Evolutionary conservation across 768 basidiomycete genomes (phyloP).

Genomic region (Hypholoma fasciculare): DNA sequence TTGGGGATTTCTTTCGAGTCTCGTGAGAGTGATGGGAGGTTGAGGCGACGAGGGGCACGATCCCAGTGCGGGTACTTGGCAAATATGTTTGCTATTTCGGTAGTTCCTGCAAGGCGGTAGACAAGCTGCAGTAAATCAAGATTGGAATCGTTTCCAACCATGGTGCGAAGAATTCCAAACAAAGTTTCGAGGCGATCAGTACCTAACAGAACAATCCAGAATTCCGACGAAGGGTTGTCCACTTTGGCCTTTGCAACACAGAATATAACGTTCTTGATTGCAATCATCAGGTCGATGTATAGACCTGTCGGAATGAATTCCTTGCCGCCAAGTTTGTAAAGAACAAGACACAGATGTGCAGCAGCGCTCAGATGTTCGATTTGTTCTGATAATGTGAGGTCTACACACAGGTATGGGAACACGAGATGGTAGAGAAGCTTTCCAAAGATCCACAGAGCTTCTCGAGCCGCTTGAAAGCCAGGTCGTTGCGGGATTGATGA

Average conservation of each 20-base stretch:
- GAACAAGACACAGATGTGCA: slow-evolving; percentile 22
- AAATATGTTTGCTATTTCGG: slow-evolving; percentile 32
- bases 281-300: slow-evolving; percentile 29
- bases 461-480: slow-evolving; percentile 4
- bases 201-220: slow-evolving; percentile 36
- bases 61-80: slow-evolving; percentile 38
- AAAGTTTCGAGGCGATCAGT: slow-evolving; percentile 35
- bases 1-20: slow-evolving; percentile 19
- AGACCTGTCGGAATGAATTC: slow-evolving; percentile 26
- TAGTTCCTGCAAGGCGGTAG: slow-evolving; percentile 26
- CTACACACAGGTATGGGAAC: slow-evolving; percentile 25
- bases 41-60: slow-evolving; percentile 30
- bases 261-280: slow-evolving; percentile 23
- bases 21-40: slow-evolving; percentile 25
- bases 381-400: slow-evolving; percentile 26
- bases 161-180: slow-evolving; percentile 34
- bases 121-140: slow-evolving; percentile 27
- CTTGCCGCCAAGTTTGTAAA: slow-evolving; percentile 15
- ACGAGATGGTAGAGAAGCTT: slow-evolving; percentile 20
- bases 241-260: slow-evolving; percentile 32
- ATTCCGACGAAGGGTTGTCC: slow-evolving; percentile 27
- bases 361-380: slow-evolving; percentile 24
- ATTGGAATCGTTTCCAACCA: slow-evolving; percentile 32
- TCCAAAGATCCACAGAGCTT: slow-evolving; percentile 18
- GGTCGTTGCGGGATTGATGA: background rate